phyloP scores from a whole-genome alignment of 2,329 filamentous ascomycete species.

The Chaetomiaceae sp. region DNA sequence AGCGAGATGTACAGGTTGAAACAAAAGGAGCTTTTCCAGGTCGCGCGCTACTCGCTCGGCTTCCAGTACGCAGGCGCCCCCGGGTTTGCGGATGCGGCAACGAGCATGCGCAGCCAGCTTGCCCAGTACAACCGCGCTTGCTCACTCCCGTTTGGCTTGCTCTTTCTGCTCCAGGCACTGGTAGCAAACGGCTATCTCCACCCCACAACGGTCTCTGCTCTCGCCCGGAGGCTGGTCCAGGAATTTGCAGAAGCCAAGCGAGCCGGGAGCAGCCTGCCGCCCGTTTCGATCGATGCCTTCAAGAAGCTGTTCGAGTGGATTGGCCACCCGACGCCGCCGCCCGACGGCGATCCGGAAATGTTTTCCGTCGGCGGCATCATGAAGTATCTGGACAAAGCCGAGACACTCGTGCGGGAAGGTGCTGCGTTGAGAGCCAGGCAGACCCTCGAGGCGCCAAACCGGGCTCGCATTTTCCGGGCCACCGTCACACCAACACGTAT shows the following conservation, averaged over 20 bases:
- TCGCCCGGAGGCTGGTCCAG: slow-evolving; percentile 40
- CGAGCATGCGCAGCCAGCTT: slow-evolving; percentile 31
- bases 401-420: slow-evolving; percentile 26
- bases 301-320: slow-evolving; percentile 47
- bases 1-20: slow-evolving; percentile 27
- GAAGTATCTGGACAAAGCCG: slow-evolving; percentile 33
- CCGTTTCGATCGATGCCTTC: slow-evolving; percentile 48
- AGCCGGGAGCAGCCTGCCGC: slow-evolving; percentile 24
- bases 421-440: slow-evolving; percentile 3
- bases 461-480: slow-evolving; percentile 48
- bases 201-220: slow-evolving; percentile 42
- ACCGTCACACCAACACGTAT: slow-evolving; percentile 55
- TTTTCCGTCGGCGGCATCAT: slow-evolving; percentile 39
- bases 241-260: slow-evolving; percentile 25
- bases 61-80: background rate
- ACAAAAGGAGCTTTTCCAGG: slow-evolving; percentile 14
- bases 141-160: slow-evolving; percentile 44
- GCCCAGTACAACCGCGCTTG: slow-evolving; percentile 24
- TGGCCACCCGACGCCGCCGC: slow-evolving; percentile 41
- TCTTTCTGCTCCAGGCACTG: slow-evolving; percentile 59
- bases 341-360: slow-evolving; percentile 38
- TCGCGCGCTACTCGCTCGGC: slow-evolving; percentile 1
- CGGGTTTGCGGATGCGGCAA: slow-evolving; percentile 19
- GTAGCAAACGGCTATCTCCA: slow-evolving; percentile 57
- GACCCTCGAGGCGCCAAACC: slow-evolving; percentile 32